A percentile compares a stretch with the other conserved stretches of the same genome.
Evolutionary conservation across 2,329 filamentous ascomycete genomes (phyloP).

Genomic region (Boeremia lycopersici): DNA sequence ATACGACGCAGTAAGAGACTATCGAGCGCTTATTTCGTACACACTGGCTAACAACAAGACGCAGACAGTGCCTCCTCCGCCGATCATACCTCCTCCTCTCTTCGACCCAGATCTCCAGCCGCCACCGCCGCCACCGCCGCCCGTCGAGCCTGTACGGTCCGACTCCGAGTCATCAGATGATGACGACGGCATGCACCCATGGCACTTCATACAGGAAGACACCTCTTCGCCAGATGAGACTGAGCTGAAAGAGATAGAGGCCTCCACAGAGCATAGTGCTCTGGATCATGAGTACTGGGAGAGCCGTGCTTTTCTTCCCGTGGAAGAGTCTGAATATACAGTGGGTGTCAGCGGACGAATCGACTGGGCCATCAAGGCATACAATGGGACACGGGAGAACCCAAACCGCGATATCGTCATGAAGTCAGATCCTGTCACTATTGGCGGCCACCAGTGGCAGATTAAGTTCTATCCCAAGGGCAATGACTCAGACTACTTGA

Average conservation of each 20-base stretch:
- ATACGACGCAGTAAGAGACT: constrained; percentile 24
- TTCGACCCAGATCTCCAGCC: constrained; percentile 32
- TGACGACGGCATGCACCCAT: constrained; percentile 49
- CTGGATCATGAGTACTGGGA: constrained; percentile 65
- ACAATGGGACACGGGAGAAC: constrained; percentile 65
- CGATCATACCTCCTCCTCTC: constrained; percentile 31
- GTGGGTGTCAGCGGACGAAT: constrained; percentile 61
- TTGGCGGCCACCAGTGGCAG: constrained; percentile 68
- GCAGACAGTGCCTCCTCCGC: constrained; percentile 21
- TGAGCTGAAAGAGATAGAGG: constrained; percentile 64
- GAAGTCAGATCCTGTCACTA: constrained; percentile 60
- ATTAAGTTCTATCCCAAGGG: constrained; percentile 70
- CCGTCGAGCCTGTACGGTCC: constrained; percentile 35
- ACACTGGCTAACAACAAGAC: constrained; percentile 22
- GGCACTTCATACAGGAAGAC: constrained; percentile 64
- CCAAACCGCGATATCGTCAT: constrained; percentile 65
- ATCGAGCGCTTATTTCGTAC: background rate
- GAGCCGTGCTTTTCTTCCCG: constrained; percentile 59
- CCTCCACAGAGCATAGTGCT: constrained; percentile 59
- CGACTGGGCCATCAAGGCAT: constrained; percentile 63
- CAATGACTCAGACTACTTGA: constrained; percentile 63
- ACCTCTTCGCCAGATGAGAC: constrained; percentile 60
- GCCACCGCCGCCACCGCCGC: constrained; percentile 41
- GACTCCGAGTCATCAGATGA: constrained; percentile 45
- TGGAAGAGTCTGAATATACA: constrained; percentile 64